Percentiles rank a stretch among this genome's conserved stretches.
phyloP scores from a whole-genome alignment of 345 rosid genomes.

The Salix dunnii region DNA sequence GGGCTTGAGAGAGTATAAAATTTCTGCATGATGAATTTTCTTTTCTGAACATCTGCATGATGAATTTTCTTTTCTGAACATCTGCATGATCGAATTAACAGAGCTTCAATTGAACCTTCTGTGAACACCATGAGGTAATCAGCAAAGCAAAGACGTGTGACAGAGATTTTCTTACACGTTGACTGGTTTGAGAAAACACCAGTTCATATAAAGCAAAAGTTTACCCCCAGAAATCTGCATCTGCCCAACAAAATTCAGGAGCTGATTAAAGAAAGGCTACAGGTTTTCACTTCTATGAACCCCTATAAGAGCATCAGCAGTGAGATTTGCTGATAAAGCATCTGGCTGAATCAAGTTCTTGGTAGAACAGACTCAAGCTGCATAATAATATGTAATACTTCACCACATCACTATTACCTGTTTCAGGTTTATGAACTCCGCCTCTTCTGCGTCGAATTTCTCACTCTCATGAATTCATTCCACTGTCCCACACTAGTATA shows the following conservation, averaged over 20 bases:
- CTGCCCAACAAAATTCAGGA: neutral
- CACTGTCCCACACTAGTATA: slow-evolving; percentile 35
- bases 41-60: no score
- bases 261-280: neutral
- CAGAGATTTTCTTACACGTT: neutral
- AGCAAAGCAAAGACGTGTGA: neutral
- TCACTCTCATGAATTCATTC: slow-evolving; percentile 26
- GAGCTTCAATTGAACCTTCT: neutral
- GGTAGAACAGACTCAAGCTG: neutral
- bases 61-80: neutral
- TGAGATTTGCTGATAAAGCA: neutral
- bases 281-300: neutral
- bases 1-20: neutral
- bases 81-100: neutral
- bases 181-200: neutral
- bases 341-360: neutral
- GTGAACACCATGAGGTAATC: neutral
- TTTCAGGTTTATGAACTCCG: slow-evolving; percentile 30
- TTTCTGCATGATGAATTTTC: no score
- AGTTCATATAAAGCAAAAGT: neutral
- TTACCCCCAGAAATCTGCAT: neutral
- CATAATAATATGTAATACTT: neutral
- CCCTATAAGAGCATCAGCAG: neutral
- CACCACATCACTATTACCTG: slow-evolving; percentile 31
- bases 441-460: slow-evolving; percentile 30